phyloP scores from a whole-genome alignment of 352 stramenopile genomes.

The Phytophthora hibernalis region DNA sequence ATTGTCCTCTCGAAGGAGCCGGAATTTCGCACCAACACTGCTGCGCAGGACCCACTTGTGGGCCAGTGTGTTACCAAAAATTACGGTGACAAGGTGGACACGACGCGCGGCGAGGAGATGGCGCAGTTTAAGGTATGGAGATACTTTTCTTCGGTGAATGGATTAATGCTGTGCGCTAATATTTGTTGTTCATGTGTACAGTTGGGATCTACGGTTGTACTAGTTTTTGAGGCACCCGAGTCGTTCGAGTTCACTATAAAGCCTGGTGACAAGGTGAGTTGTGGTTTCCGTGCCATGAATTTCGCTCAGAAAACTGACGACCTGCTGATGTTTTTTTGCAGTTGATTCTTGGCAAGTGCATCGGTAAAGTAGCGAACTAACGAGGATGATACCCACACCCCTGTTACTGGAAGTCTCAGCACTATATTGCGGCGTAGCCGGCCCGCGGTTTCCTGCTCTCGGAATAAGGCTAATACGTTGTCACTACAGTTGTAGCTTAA shows the following conservation, averaged over 20 bases:
- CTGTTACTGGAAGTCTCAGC: not conserved
- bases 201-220: slow-evolving; percentile 86
- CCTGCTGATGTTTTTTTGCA: slow-evolving; percentile 2
- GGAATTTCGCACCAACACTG: slow-evolving; percentile 70
- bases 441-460: too few species aligned
- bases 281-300: not conserved
- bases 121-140: slow-evolving; percentile 77
- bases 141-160: not conserved
- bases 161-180: slow-evolving; percentile 3
- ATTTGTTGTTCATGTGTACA: slow-evolving; percentile 27
- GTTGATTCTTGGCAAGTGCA: slow-evolving; percentile 55
- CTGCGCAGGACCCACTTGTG: slow-evolving; percentile 58
- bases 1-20: slow-evolving; percentile 79
- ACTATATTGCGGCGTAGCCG: too few species aligned
- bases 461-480: too few species aligned
- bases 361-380: slow-evolving; percentile 35
- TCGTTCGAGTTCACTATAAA: slow-evolving; percentile 81
- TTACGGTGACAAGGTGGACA: slow-evolving; percentile 51
- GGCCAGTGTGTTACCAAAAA: slow-evolving; percentile 61
- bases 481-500: too few species aligned
- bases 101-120: slow-evolving; percentile 70
- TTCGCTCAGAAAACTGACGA: not conserved
- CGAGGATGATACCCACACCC: not conserved
- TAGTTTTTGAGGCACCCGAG: slow-evolving; percentile 84
- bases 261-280: slow-evolving; percentile 75